Base-by-base conservation (phyloP, 73 alveolate genomes). In the Uronychia setigera region DNA sequence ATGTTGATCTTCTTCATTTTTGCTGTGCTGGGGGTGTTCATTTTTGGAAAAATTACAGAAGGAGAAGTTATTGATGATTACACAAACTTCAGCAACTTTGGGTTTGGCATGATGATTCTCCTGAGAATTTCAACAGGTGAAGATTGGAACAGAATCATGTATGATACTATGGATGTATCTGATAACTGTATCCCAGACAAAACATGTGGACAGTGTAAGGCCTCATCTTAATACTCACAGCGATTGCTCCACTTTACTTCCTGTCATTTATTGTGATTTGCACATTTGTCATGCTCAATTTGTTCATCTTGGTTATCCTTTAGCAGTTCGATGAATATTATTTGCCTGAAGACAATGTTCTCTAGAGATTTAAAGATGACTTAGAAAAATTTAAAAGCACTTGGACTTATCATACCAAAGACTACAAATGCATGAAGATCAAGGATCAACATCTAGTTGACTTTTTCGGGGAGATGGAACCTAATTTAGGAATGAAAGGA, bases 121-220 rank as follows among this genome's bases (percentile, higher is more conserved):
- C 92, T 95, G 59, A 82, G 99, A 77, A 76, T 88, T 57, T 93
- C 98, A 0, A 97, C 99, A 58, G 99, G 99, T 32, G 99, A 97
- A 94, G 94, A 95, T 82, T 97, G 98, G 98, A 76, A 86, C 59
- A 79, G 86, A 67, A 82, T 95, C 0, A 96, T 97, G 99, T 89
- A 78, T 58, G 97, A 95, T 81, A 30, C 76, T 0, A 84, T 88
- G 92, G 34, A 86, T 57, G 80, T 59, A 29, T 33, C 29, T 28
- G 85, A 67, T 27, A 30, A 33, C 19, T 85, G 92, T 85, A 35
- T 74, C 13, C 77, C 59, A 29, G 85, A 75, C 19, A 1, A 26
- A 29, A 78, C 57, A 11, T 85, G 91, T 67, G 93, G 90, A 1
- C 59, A n/a, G n/a, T n/a, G n/a, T n/a, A n/a, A n/a, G n/a, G n/a